phyloP scores from a whole-genome alignment of 768 basidiomycete genomes.

The Botryobasidium botryosum region DNA sequence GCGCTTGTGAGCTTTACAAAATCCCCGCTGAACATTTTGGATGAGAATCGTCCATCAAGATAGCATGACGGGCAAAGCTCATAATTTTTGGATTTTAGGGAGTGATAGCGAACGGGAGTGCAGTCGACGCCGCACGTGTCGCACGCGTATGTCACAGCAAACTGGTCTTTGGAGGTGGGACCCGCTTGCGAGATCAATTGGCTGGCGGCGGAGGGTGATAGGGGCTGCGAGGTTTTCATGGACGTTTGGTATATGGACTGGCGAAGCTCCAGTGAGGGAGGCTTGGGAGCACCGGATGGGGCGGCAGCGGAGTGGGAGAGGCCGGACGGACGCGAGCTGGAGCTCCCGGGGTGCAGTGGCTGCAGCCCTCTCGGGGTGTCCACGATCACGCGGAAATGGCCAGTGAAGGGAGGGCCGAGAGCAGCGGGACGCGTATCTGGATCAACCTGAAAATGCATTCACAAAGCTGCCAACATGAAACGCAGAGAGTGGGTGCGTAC shows the following conservation, averaged over 20 bases:
- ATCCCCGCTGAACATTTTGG: constrained; percentile 90
- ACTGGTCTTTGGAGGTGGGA: constrained; percentile 26
- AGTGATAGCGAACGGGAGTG: constrained; percentile 75
- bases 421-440: constrained; percentile 90
- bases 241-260: constrained; percentile 80
- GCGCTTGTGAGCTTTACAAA: constrained; percentile 68
- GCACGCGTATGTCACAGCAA: constrained; percentile 45
- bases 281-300: constrained; percentile 25
- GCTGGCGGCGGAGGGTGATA: constrained; percentile 52
- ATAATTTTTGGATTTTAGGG: constrained; percentile 80
- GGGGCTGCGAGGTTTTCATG: constrained; percentile 57
- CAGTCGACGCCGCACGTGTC: constrained; percentile 95
- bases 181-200: constrained; percentile 39
- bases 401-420: constrained; percentile 92
- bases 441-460: constrained; percentile 50
- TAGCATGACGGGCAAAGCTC: constrained; percentile 87
- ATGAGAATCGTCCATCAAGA: constrained; percentile 91
- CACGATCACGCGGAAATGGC: constrained; percentile 94
- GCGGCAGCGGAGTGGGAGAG: constrained; percentile 25
- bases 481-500: constrained; percentile 27
- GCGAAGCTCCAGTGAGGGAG: constrained; percentile 75
- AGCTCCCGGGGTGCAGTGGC: constrained; percentile 50
- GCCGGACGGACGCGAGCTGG: constrained; percentile 51
- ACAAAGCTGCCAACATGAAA: neutral
- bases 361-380: constrained; percentile 94